Percentiles rank a stretch among this genome's conserved stretches.
Conservation (phyloP, 2,329 filamentous ascomycete genomes). For the Alternaria gaisen region DNA sequence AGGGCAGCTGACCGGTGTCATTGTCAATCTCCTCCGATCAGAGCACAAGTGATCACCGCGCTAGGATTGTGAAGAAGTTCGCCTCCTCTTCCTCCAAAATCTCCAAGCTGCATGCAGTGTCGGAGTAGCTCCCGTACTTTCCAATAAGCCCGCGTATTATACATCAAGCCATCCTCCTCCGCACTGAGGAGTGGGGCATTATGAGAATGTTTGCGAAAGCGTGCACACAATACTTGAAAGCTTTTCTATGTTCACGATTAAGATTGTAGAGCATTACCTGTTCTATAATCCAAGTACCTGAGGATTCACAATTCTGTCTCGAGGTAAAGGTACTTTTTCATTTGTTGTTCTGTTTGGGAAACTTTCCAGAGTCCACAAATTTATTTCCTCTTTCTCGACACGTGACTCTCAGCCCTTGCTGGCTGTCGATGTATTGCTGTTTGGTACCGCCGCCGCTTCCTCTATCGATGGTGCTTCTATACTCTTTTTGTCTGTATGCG, state of each 20-base stretch:
- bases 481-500: not conserved
- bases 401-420: not conserved
- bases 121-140: not conserved
- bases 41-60: not conserved
- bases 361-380: not conserved
- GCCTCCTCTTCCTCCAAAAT: not conserved
- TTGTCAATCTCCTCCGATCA: not conserved
- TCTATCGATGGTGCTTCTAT: not conserved
- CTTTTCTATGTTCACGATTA: not conserved
- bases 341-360: too few species aligned
- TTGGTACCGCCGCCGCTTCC: not conserved
- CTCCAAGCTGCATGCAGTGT: not conserved
- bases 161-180: not conserved
- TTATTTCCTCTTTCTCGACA: not conserved
- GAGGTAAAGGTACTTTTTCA: too few species aligned
- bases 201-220: not conserved
- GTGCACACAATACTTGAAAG: not conserved
- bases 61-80: not conserved
- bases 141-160: not conserved
- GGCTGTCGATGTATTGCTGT: not conserved
- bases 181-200: not conserved
- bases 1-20: not conserved
- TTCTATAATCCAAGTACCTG: not conserved
- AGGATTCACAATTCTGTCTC: too few species aligned
- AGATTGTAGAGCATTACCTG: not conserved